A percentile compares a stretch with the other conserved stretches of the same genome.
Conservation (phyloP, 225 moss, liverwort and hornwort species). For the Marchantia paleacea region DNA sequence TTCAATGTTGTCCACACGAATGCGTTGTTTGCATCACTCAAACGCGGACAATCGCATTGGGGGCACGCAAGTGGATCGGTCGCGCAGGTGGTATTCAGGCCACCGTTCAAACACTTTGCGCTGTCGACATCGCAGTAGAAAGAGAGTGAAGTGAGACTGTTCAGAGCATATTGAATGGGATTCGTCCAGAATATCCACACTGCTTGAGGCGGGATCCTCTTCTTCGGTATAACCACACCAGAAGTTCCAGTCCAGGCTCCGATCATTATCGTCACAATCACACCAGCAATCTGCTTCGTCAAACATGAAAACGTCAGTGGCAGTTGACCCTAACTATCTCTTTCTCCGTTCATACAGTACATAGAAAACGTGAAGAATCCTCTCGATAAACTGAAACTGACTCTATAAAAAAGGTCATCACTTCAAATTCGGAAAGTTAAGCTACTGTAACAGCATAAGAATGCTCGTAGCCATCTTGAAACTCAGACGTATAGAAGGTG, state of each 20-base stretch:
- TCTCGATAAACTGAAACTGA: not conserved
- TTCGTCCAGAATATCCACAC: constrained; percentile 92
- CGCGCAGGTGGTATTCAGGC: constrained; percentile 55
- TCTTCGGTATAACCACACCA: constrained; percentile 74
- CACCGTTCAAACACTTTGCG: constrained; percentile 57
- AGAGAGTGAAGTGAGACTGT: constrained; percentile 55
- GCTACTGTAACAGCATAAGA: not conserved
- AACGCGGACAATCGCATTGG: constrained; percentile 61
- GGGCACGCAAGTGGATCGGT: constrained; percentile 51
- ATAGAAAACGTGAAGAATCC: not conserved
- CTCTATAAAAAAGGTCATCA: too few species aligned
- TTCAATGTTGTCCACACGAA: constrained; percentile 68
- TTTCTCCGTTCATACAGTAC: too few species aligned
- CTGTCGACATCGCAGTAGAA: constrained; percentile 80
- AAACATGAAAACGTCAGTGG: not conserved
- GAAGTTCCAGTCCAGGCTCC: constrained; percentile 83
- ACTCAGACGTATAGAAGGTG: too few species aligned
- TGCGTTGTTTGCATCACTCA: constrained; percentile 45
- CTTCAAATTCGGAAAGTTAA: too few species aligned
- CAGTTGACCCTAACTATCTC: not conserved
- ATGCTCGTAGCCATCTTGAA: too few species aligned
- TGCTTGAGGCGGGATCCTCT: constrained; percentile 52
- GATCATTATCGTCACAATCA: constrained; percentile 64
- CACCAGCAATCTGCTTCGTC: constrained; percentile 35
- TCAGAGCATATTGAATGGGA: constrained; percentile 75